These are phyloP conservation scores for Cladosporium phlei DNA, from an alignment of 2,329 filamentous ascomycete species.

Conservation along the genomic window DNA sequence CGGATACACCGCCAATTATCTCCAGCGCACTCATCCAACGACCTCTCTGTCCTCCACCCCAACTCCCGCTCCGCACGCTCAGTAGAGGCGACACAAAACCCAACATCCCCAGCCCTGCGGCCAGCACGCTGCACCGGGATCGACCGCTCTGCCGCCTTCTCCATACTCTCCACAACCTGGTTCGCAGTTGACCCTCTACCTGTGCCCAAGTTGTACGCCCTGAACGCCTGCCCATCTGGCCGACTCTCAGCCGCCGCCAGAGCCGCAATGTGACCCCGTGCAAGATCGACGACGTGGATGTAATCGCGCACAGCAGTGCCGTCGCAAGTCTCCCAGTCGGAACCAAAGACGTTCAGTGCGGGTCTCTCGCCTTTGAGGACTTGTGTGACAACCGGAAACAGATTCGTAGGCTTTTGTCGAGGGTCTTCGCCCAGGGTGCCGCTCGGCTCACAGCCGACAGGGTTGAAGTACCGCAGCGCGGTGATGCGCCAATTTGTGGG, in stretches of 20 bases:
- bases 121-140: constrained; percentile 35
- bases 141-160: constrained; percentile 32
- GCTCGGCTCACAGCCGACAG: constrained; percentile 60
- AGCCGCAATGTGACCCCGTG: constrained; percentile 59
- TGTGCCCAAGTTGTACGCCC: constrained; percentile 40
- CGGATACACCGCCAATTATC: too few relatives aligned
- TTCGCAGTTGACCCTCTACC: constrained; percentile 40
- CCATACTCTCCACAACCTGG: constrained; percentile 37
- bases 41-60: too few relatives aligned
- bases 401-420: constrained; percentile 56
- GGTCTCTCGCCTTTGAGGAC: constrained; percentile 53
- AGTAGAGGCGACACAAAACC: constrained; percentile 37
- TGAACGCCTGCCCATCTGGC: constrained; percentile 29
- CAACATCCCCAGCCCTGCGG: constrained; percentile 38
- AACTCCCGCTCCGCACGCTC: too few relatives aligned
- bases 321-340: constrained; percentile 60
- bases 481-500: constrained; percentile 60
- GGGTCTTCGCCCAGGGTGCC: constrained; percentile 62
- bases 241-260: constrained; percentile 36
- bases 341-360: constrained; percentile 57
- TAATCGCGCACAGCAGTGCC: constrained; percentile 64
- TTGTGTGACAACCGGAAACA: constrained; percentile 60
- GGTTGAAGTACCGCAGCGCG: constrained; percentile 63
- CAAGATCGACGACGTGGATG: constrained; percentile 63
- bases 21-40: too few relatives aligned